Percentiles rank a stretch among this genome's conserved stretches.
Evolutionary conservation across 129 eudicot genomes (phyloP).

Genomic region (Flaveria robusta): DNA sequence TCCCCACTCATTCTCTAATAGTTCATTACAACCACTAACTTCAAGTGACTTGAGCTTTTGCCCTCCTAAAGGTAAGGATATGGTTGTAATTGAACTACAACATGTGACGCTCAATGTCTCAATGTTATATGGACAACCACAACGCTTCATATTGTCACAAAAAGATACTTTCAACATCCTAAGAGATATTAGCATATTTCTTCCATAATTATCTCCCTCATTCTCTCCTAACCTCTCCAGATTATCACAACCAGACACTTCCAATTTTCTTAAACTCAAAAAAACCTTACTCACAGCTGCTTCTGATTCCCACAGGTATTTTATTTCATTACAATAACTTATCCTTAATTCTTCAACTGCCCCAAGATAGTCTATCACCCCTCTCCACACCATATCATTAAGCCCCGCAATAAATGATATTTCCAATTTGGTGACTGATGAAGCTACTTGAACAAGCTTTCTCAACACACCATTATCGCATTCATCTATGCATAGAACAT

Average conservation of each 20-base stretch:
- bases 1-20: not conserved
- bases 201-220: not conserved
- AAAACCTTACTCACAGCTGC: constrained; percentile 6
- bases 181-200: not conserved
- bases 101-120: not conserved
- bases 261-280: not conserved
- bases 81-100: not conserved
- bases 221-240: constrained; percentile 1
- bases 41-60: constrained; percentile 12
- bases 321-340: not conserved
- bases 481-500: not conserved
- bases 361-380: constrained; percentile 12
- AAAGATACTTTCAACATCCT: not conserved
- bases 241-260: not conserved
- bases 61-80: constrained; percentile 3
- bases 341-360: constrained; percentile 11
- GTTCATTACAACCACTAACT: not conserved
- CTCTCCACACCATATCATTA: constrained; percentile 4
- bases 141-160: not conserved
- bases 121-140: not conserved
- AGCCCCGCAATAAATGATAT: not conserved
- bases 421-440: not conserved
- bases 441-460: constrained; percentile 5
- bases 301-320: constrained; percentile 18
- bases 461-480: not conserved